Base-by-base conservation (phyloP, 768 basidiomycete species). In the Sistotremastrum niveocremeum region DNA sequence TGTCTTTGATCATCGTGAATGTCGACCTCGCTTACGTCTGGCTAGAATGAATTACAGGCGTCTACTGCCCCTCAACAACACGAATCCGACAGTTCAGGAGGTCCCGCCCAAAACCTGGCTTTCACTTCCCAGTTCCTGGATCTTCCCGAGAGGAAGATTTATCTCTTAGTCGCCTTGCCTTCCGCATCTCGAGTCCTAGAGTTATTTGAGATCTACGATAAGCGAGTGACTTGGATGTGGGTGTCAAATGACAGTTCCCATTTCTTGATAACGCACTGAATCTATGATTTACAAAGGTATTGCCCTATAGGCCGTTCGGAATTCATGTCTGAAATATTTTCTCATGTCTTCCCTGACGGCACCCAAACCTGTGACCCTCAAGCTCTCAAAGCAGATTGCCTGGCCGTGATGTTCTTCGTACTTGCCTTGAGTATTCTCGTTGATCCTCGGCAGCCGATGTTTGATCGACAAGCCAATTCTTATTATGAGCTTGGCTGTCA, bases 401-500 rank as follows among this genome's bases (percentile, higher is more conserved):
- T 82, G 5, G 71, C 79, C 1, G 66, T 83, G 11, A 62, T 81
- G 34, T 81, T 68, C 56, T 69, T 79, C 62, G 68, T 79, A n/a
- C 65, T 84, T 6, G 81, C 76, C 31, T 57, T 83, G 7, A 81
- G 81, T 3, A 65, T 71, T 5, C 66, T 83, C 2, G 58, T 84
- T 46, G 79, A 84, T 55, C 64, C 79, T 35, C 69, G 76, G 10
- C 65, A 64, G 41, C 73, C 72, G 1, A 63, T 73, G 6, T 69
- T 75, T 51, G 70, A 71, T 1, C 55, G 70, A 0, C 76, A 79
- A 49, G 72, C 77, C 9, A 73, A 68, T 55, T 68, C 73, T 36
- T 77, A 70, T 53, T 81, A 76, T 53, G 76, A 81, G 47, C 64
- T 81, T 7, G 74, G 66, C 8, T 68, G 79, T 7, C 74, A 75